A percentile compares a stretch with the other conserved stretches of the same genome.
phyloP scores from a whole-genome alignment of 495 filamentous ascomycete genomes.

The Penicillium crystallinum region DNA sequence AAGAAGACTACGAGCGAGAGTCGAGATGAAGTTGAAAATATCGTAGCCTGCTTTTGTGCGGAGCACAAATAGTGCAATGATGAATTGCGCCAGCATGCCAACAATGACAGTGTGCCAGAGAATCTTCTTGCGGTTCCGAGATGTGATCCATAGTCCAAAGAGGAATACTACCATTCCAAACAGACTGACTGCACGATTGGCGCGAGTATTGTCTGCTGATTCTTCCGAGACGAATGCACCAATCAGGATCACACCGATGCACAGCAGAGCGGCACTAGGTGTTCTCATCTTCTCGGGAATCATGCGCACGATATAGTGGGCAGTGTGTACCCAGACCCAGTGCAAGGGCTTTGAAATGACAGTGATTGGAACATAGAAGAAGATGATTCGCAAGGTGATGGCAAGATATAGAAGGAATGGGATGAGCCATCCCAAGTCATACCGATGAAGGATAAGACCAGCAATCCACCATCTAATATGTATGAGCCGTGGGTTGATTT shows the following conservation, averaged over 20 bases:
- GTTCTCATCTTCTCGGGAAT: constrained; percentile 61
- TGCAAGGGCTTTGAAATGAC: constrained; percentile 60
- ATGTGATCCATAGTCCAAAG: constrained; percentile 59
- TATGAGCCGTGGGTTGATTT: constrained; percentile 12
- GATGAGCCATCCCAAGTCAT: constrained; percentile 76
- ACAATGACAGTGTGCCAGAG: constrained; percentile 73
- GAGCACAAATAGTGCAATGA: constrained; percentile 82
- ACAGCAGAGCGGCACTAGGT: constrained; percentile 52
- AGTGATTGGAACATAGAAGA: constrained; percentile 64
- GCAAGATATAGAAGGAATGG: constrained; percentile 78
- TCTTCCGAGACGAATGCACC: constrained; percentile 70
- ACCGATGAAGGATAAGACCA: constrained; percentile 64
- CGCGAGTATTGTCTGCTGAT: constrained; percentile 67
- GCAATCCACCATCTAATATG: constrained; percentile 78
- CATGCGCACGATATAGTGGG: constrained; percentile 40
- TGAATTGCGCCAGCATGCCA: constrained; percentile 82
- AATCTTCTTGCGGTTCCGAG: constrained; percentile 57
- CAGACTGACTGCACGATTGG: constrained; percentile 70
- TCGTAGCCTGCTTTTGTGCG: constrained; percentile 70
- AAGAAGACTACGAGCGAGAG: constrained; percentile 62
- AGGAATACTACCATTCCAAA: constrained; percentile 77
- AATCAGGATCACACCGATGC: constrained; percentile 65
- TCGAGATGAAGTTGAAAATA: constrained; percentile 83
- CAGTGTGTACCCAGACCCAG: constrained; percentile 61
- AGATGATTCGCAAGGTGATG: constrained; percentile 67